Base-by-base conservation (phyloP, 2,329 filamentous ascomycete genomes). In the Diaporthe eres region DNA sequence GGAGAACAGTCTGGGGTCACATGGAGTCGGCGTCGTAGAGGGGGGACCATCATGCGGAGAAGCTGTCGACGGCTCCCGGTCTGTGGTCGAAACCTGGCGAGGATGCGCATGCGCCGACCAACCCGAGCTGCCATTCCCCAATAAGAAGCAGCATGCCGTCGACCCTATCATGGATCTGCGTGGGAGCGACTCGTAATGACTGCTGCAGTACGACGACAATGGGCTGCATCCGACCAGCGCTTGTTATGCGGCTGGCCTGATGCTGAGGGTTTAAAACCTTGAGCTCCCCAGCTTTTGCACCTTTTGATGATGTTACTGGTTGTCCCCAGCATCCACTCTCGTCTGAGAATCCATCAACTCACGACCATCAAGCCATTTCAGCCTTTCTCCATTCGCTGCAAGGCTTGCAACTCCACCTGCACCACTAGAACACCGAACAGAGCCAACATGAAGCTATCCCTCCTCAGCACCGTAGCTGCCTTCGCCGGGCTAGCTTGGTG, bases 31-130 rank as follows among this genome's bases (percentile, higher is more conserved):
- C 71, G 58, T 51, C 58, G 63, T 53, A 37, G 47, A 39, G 31
- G 60, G 63, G 63, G 63, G 47, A 3, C 19, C 31, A 65, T 49
- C 44, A 25, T 73, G 71, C 58, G 71, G 71, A 73, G 71, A 73
- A 65, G 47, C 42, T 63, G 34, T 72, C 57, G 31, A 63, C 44
- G 42, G 28, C 31, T 72, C 42, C 44, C 25, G 57, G 71, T 22
- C 71, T 61, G 34, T 60, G 49, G 31, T 51, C 58, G 17, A 17
- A 6, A 63, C 19, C n/a, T 42, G 39, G n/a, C n/a, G 17, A 58
- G 25, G 37, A 37, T 42, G 37, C 37, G 51, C 57, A 25, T 22
- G 42, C 44, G 17, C 17, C 19, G n/a, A 15, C 57, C 71, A 72
- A 12, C 44, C 22, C 58, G 25, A 31, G 12, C 25, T 39, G n/a